Conservation (phyloP, 768 basidiomycete species). For the Pisolithus albus region DNA sequence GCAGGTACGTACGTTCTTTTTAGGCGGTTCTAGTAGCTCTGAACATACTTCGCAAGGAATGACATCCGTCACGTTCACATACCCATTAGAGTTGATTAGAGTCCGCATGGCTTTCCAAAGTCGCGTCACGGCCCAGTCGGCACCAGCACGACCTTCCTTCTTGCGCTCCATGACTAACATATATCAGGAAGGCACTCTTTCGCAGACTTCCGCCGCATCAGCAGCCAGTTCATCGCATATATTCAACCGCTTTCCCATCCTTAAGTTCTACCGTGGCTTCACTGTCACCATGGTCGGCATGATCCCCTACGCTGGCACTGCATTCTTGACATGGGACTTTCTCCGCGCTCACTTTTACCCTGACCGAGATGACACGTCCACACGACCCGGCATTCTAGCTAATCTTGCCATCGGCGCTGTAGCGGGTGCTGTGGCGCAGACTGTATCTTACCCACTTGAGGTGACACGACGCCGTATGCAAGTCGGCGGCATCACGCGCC, state of each 20-base stretch:
- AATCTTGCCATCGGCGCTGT: slow-evolving; percentile 82
- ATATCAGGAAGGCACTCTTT: slow-evolving; percentile 54
- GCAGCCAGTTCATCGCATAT: slow-evolving; percentile 18
- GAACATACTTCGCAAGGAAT: slow-evolving; percentile 45
- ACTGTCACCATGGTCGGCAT: slow-evolving; percentile 87
- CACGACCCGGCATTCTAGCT: slow-evolving; percentile 38
- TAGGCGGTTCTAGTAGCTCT: neutral
- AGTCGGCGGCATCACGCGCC: slow-evolving; percentile 78
- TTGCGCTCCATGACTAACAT: slow-evolving; percentile 53
- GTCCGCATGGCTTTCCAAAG: slow-evolving; percentile 84
- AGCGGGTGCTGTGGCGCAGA: slow-evolving; percentile 81
- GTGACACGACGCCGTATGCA: slow-evolving; percentile 91
- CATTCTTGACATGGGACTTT: slow-evolving; percentile 88
- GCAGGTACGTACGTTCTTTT: slow-evolving; percentile 52
- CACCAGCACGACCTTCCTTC: slow-evolving; percentile 42
- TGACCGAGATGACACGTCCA: slow-evolving; percentile 33
- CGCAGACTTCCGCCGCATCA: slow-evolving; percentile 17
- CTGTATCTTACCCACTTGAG: slow-evolving; percentile 91
- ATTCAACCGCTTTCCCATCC: slow-evolving; percentile 61
- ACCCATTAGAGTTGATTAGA: slow-evolving; percentile 91
- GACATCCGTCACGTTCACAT: slow-evolving; percentile 85
- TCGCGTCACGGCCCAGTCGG: slow-evolving; percentile 14
- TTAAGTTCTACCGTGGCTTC: slow-evolving; percentile 98
- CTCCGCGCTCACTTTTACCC: slow-evolving; percentile 56
- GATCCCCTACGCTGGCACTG: slow-evolving; percentile 92